These are phyloP conservation scores for Zychaea mexicana DNA, from an alignment of 371 early-diverging fungal genomes.

Conservation along the genomic window DNA sequence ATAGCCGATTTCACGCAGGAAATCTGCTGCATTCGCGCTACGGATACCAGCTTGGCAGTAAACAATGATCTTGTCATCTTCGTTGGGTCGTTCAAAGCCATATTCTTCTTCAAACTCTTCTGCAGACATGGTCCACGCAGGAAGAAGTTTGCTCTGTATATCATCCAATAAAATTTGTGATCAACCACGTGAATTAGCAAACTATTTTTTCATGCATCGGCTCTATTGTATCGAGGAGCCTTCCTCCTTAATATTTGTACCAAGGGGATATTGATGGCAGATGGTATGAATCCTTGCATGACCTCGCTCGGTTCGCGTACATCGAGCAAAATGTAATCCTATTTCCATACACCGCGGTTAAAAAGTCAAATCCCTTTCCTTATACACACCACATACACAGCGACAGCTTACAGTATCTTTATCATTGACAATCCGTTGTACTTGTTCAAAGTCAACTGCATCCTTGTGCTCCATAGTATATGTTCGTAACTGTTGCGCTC, in stretches of 20 bases:
- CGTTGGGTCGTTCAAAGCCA: conserved; percentile 53
- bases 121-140: conserved; percentile 49
- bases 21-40: conserved; percentile 55
- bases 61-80: conserved; percentile 47
- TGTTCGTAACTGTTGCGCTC: not conserved
- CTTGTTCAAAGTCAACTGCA: conserved; percentile 26
- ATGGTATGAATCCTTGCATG: conserved; percentile 56
- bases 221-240: no score
- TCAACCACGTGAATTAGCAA: not conserved
- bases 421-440: conserved; percentile 22
- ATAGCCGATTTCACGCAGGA: conserved; percentile 49
- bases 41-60: conserved; percentile 69
- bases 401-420: conserved; percentile 18
- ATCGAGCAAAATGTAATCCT: conserved; percentile 51
- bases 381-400: not conserved
- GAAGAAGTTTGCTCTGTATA: conserved; percentile 50
- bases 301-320: conserved; percentile 64
- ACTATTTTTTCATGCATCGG: not conserved
- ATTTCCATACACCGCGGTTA: not conserved
- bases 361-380: not conserved
- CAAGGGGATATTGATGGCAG: conserved; percentile 61
- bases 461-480: not conserved
- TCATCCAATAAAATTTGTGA: not conserved
- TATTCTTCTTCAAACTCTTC: conserved; percentile 53
- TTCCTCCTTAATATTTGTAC: conserved; percentile 27